Evolutionary conservation across 257 asterid species (phyloP), one percentile per base, ranked within the genome.

Genomic region (Sherardia arvensis): DNA sequence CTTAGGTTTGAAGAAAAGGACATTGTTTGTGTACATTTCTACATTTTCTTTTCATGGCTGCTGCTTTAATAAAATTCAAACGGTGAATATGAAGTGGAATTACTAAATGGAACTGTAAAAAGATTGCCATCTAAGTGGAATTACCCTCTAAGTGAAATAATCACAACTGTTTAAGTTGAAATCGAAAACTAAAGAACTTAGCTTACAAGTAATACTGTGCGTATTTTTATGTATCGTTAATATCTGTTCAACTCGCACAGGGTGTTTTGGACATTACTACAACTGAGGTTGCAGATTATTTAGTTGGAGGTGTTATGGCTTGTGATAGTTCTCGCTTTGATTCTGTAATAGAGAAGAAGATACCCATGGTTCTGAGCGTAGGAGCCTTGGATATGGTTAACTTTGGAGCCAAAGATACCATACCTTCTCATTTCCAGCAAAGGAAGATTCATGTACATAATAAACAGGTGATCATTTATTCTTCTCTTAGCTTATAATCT

Each of bases 381-480:
- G 99, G 99, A 76, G 99, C 99, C 63, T 48, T 92, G 86, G 97
- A 92, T 79, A 92, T 89, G 93, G 96, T 92, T 66, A 92, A 92
- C 68, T 92, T 92, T 81, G 99, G 99, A 74, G 83, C 88, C 64
- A 78, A 73, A 81, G 81, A 53, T 65, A 83, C 94, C 60, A 62
- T 92, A 73, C 91, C 97, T 30, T 74, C 96, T 17, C 74, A 70
- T 18, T 87, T 87, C 80, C 86, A 78, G 71, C 80, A 80, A 56
- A 83, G 99, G 68, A 83, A 74, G 64, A 64, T 87, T 48, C 77
- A 89, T 65, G 94, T 72, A 73, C 99, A 92, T 80, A 92, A 77
- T 79, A 83, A 78, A 21, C 97, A 92, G 97, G 95, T 91, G 72
- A 75, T 57, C 51, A 38, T 65, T 69, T 64, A 58, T 1, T 23